phyloP scores from a whole-genome alignment of 2,329 filamentous ascomycete species.

The Leptographium lundbergii region DNA sequence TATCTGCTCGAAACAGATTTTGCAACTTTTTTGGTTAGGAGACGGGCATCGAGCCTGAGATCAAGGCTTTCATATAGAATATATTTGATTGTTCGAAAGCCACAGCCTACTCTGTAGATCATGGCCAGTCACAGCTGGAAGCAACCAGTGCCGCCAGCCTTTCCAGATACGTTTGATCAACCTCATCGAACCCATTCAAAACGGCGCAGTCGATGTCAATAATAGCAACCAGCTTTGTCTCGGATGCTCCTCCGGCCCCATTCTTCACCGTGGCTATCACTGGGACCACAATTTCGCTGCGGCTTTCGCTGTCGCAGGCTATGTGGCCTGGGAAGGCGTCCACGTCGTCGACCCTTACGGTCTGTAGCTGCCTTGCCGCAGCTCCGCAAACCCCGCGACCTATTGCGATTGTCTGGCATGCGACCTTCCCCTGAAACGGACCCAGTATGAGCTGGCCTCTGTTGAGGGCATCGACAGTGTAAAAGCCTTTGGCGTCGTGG shows the following conservation, averaged over 20 bases:
- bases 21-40: neutral
- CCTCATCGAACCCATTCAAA: slow-evolving; percentile 52
- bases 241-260: neutral
- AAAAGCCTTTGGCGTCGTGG: slow-evolving; percentile 45
- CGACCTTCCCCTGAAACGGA: slow-evolving; percentile 69
- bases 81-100: neutral
- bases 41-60: neutral
- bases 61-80: neutral
- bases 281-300: slow-evolving; percentile 74
- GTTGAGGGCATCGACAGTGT: slow-evolving; percentile 41
- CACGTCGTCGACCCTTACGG: slow-evolving; percentile 59
- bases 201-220: slow-evolving; percentile 70
- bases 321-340: slow-evolving; percentile 69
- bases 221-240: slow-evolving; percentile 36
- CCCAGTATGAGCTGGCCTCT: slow-evolving; percentile 53
- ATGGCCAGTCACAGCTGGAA: slow-evolving; percentile 50
- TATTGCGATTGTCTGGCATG: slow-evolving; percentile 66
- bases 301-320: slow-evolving; percentile 63
- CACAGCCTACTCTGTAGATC: neutral
- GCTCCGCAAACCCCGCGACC: slow-evolving; percentile 64
- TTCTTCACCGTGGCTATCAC: slow-evolving; percentile 28
- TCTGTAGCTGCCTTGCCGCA: slow-evolving; percentile 46
- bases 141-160: slow-evolving; percentile 48
- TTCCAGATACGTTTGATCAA: slow-evolving; percentile 55
- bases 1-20: neutral